These are phyloP conservation scores for Zostera marina DNA, from an alignment of 116 monocot species.

Conservation along the genomic window DNA sequence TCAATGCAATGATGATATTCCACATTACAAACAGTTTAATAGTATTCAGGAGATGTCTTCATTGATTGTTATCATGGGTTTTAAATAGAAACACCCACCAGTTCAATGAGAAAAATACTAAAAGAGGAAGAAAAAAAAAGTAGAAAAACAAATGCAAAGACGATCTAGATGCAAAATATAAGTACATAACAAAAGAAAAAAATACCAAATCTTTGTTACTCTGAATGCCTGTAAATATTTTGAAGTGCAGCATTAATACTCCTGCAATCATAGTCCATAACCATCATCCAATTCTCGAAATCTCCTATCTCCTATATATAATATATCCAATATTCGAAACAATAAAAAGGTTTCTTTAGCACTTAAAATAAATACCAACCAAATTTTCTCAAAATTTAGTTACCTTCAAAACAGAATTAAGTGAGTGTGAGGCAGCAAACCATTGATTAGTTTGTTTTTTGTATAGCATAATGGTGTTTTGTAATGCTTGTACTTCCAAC, in stretches of 20 bases:
- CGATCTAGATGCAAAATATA: no score
- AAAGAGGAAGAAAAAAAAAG: no score
- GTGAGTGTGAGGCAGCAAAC: constrained; percentile 48
- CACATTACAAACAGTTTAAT: no score
- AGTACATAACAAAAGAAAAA: no score
- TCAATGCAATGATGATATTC: no score
- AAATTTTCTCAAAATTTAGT: background rate
- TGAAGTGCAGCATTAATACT: constrained; percentile 48
- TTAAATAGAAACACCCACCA: no score
- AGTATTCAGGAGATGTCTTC: no score
- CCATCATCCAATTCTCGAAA: constrained; percentile 95
- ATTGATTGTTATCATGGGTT: no score
- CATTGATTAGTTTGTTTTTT: constrained; percentile 69
- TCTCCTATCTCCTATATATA: constrained; percentile 60
- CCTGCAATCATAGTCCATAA: constrained; percentile 75
- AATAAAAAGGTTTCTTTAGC: no score
- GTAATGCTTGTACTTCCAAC: constrained; percentile 41
- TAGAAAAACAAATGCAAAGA: no score
- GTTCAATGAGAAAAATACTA: no score
- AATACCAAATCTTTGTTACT: background rate
- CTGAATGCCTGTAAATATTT: constrained; percentile 45
- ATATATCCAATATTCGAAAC: background rate
- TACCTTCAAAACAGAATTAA: constrained; percentile 69
- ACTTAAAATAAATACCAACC: no score
- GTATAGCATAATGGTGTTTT: constrained; percentile 28